These are phyloP conservation scores for Flueggea neowawraea DNA, from an alignment of 441 rosid genomes.

Conservation along the genomic window DNA sequence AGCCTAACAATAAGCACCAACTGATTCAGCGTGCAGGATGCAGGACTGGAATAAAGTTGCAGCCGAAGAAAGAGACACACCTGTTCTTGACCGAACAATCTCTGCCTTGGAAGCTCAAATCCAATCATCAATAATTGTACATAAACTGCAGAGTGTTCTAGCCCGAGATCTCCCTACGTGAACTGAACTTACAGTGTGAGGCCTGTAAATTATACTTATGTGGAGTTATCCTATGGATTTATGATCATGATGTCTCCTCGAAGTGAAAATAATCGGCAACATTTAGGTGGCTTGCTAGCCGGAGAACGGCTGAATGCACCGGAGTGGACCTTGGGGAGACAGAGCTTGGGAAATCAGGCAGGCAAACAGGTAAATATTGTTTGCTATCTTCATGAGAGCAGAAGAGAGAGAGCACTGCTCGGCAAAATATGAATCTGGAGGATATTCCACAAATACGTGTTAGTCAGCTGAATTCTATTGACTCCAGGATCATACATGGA, in stretches of 20 bases:
- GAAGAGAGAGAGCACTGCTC: constrained; percentile 51
- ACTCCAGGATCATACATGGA: background rate
- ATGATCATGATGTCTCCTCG: constrained; percentile 12
- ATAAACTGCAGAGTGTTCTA: constrained; percentile 3
- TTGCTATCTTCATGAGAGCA: constrained; percentile 42
- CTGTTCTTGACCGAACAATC: constrained; percentile 10
- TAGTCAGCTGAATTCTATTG: constrained; percentile 2
- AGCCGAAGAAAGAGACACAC: constrained; percentile 25
- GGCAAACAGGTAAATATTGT: constrained; percentile 63
- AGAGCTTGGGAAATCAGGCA: constrained; percentile 68
- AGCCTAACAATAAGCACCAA: background rate
- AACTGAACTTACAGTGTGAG: constrained; percentile 6
- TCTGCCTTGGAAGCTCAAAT: constrained; percentile 14
- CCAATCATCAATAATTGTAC: constrained; percentile 11
- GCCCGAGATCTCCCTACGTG: background rate
- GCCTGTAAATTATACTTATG: constrained; percentile 10
- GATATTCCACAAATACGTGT: constrained; percentile 2
- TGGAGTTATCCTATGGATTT: background rate
- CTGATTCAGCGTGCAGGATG: no score
- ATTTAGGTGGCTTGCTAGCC: constrained; percentile 56
- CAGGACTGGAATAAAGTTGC: no score
- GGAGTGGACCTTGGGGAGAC: constrained; percentile 47
- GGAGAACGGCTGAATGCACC: constrained; percentile 46
- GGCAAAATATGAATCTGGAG: constrained; percentile 90
- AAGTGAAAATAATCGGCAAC: constrained; percentile 59